phyloP scores from a whole-genome alignment of 148 eudicot genomes.

The Chenopodium formosanum region DNA sequence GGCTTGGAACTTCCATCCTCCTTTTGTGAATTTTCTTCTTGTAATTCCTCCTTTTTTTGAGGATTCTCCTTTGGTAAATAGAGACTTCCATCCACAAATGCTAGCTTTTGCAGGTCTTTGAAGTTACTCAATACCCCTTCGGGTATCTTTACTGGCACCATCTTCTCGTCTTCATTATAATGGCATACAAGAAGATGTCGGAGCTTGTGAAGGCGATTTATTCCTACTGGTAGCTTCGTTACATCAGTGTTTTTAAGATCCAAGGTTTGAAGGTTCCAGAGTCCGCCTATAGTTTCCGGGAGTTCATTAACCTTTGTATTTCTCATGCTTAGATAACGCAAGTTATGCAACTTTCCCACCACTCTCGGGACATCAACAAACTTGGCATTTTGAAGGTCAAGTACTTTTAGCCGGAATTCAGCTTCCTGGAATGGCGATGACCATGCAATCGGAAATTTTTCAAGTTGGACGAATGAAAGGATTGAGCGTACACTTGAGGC shows the following conservation, averaged over 20 bases:
- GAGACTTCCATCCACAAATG: not conserved
- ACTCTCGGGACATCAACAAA: not conserved
- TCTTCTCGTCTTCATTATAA: not conserved
- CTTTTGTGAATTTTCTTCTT: too few species aligned
- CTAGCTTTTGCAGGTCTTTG: slow-evolving; percentile 15
- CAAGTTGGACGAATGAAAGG: not conserved
- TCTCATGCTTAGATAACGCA: slow-evolving; percentile 23
- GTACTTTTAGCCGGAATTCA: slow-evolving; percentile 14
- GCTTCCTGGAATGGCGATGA: not conserved
- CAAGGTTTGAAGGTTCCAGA: slow-evolving; percentile 11
- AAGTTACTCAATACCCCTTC: not conserved
- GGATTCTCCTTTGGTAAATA: too few species aligned
- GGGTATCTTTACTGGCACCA: not conserved
- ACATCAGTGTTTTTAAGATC: slow-evolving; percentile 10
- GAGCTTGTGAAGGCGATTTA: slow-evolving; percentile 9
- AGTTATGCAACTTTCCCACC: not conserved
- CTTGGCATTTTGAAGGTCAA: slow-evolving; percentile 20
- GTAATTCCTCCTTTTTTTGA: too few species aligned
- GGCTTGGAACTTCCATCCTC: too few species aligned
- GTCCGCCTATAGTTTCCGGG: slow-evolving; percentile 11
- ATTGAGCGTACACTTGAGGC: not conserved
- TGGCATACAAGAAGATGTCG: slow-evolving; percentile 15
- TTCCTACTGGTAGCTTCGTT: slow-evolving; percentile 2
- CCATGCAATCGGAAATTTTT: not conserved
- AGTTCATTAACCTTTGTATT: slow-evolving; percentile 4